Base-by-base conservation (phyloP, 257 asterid species). In the Gardenia jasminoides region DNA sequence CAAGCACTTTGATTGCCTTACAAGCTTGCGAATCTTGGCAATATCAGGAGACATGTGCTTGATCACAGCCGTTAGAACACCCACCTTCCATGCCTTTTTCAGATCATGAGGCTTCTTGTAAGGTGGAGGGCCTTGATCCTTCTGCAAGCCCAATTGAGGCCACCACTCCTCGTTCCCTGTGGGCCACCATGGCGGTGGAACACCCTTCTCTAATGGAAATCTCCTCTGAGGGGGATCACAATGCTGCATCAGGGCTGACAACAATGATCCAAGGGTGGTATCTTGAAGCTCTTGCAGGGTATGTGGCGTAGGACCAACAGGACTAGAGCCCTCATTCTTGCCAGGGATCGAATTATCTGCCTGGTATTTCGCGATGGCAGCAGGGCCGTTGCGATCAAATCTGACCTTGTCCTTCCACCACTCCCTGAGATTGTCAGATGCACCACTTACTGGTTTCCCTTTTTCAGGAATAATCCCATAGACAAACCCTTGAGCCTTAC, bases 351-450 rank as follows among this genome's bases (percentile, higher is more conserved):
- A 75, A 50, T 91, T 80, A 44, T 89, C 98, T 0, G 86, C 83
- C 78, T 85, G 91, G 86, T 92, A 90, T 72, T 92, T 92, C 0
- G 88, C 80, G 31, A 93, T 89, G 0, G 97, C 97, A 5, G 94
- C 97, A 0, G 98, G 98, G 1, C 97, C 98, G 12, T 93, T 93
- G 0, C 97, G 91, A 67, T 93, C 96, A 26, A 93, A 93, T 19
- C 97, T 75, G 48, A 93, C 98, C 76, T 90, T 92, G 16, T 92
- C 98, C 88, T 93, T 93, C 98, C 98, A 93, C 98, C 98, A 93
- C 85, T 90, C 97, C 68, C 98, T 77, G 33, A 92, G 92, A 80
- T 92, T 92, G 66, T 93, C 98, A 0, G 98, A 93, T 24, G 98
- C 94, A 41, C 98, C 98, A 39, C 96, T 81, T 39, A 93, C 98